Evolutionary conservation across 768 basidiomycete species (phyloP), one percentile per base, ranked within the genome.

Genomic region (Nidula microcarpa): DNA sequence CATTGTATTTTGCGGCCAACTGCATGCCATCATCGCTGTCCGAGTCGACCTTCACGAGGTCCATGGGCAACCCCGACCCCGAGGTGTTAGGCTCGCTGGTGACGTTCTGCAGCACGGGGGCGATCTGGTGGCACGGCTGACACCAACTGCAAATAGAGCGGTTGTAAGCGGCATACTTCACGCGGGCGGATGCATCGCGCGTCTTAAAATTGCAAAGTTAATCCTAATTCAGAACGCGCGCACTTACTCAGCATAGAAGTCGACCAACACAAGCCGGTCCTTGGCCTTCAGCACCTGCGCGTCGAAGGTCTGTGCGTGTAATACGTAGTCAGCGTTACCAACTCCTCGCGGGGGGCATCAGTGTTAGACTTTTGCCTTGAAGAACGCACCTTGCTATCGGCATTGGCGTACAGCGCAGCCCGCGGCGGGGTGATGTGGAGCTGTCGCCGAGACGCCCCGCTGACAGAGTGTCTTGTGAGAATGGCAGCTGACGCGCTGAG

Each of bases 201-300:
- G 37, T 39, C 37, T 9, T 8, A 39, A n/a, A n/a, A 39, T 8
- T 8, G 37, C 8, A 39, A 9, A 39, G n/a, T 39, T 9, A 39
- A 39, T 8, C 37, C 48, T 11, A 17, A 46, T 46, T 30, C 17
- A 46, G 10, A 17, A 46, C 8, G 45, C n/a, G 14, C 13, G 18
- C 18, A 74, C 84, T 46, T 60, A 90, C 89, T 89, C 81, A 46
- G 90, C 89, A 63, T 90, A 87, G 58, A 91, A 91, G 58, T 91
- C 89, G 18, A 89, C 88, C 5, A 91, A 69, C 41, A 87, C 78
- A 23, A 87, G 67, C 47, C 81, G 78, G 52, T 78, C 75, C 50
- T 72, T 74, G 30, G 74, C 66, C 1, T 62, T 61, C 10, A 65
- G 61, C 45, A 71, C 66, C 55, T 74, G n/a, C n/a, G n/a, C 69